Base-by-base conservation (phyloP, 768 basidiomycete genomes). In the Russula sp. region DNA sequence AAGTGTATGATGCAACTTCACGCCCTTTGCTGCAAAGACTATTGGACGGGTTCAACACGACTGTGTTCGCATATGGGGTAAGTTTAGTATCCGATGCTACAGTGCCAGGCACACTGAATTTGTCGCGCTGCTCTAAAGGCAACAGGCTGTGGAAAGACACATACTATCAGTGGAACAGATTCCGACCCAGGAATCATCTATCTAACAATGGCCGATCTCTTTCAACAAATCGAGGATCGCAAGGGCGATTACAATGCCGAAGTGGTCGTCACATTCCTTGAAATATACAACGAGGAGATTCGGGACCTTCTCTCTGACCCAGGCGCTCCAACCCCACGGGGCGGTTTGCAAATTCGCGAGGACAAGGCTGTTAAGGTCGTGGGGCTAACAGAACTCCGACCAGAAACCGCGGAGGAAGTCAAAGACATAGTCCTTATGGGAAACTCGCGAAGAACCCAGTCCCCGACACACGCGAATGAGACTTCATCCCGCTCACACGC, bases 121-220 rank as follows among this genome's bases (percentile, higher is more conserved):
- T 48, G 22, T 48, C 4, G 11, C 24, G 26, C 3, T 22, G 10
- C 34, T 24, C 13, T 13, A n/a, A 60, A 98, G 97, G 97, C 97
- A 26, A 98, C 97, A n/a, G 97, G 97, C n/a, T 98, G 97, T 74
- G 97, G 97, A 68, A 99, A 99, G 77, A 99, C 97, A 5, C 95
- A 98, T 76, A 99, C 97, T 22, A 98, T 99, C 75, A 97, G 94
- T 71, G 96, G 96, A 62, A 89, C 90, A 42, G 88, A 89, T 51
- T 73, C 75, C 24, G 90, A 96, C 73, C 93, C 92, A 20, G 97
- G 97, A 34, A 87, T 97, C 71, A 97, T 98, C 74, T 94, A 98
- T 76, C 82, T 93, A 63, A 94, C 94, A 22, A 98, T 98, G 95
- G 86, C 92, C 50, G 96, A 98, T 76, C 85, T 99, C 67, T 99